phyloP scores from a whole-genome alignment of 2,329 filamentous ascomycete species.

The Fusarium vanettenii region DNA sequence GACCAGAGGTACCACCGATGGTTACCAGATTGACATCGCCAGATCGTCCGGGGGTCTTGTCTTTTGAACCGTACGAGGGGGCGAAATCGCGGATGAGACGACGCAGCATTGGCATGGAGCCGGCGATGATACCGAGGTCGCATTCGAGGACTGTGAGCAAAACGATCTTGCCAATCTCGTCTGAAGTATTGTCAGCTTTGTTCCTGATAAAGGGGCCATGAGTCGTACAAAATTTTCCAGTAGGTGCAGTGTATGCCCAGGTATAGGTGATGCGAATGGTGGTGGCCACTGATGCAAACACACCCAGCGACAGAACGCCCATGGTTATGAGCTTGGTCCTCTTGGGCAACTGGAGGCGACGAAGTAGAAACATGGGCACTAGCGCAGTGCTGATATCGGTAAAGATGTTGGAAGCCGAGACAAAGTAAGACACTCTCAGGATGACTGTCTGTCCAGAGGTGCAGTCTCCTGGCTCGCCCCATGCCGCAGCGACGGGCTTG shows the following conservation, averaged over 20 bases:
- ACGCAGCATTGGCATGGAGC: slow-evolving; percentile 41
- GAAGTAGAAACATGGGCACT: slow-evolving; percentile 22
- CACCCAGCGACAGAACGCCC: slow-evolving; percentile 22
- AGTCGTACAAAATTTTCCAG: slow-evolving; percentile 4
- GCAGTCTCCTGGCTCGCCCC: slow-evolving; percentile 28
- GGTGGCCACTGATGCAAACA: slow-evolving; percentile 31
- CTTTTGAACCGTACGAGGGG: slow-evolving; percentile 18
- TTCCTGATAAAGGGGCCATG: no score
- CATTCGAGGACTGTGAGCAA: slow-evolving; percentile 41
- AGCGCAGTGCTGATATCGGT: slow-evolving; percentile 24
- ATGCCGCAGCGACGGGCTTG: slow-evolving; percentile 32
- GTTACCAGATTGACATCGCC: slow-evolving; percentile 27
- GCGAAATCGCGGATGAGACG: slow-evolving; percentile 25
- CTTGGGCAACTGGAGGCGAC: slow-evolving; percentile 25
- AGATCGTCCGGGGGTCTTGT: slow-evolving; percentile 14
- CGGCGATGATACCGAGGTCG: slow-evolving; percentile 40
- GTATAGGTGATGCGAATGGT: slow-evolving; percentile 33
- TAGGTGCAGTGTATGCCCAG: slow-evolving; percentile 23
- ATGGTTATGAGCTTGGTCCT: slow-evolving; percentile 27
- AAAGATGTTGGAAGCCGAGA: slow-evolving; percentile 31
- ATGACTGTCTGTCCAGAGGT: slow-evolving; percentile 24
- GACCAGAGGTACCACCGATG: slow-evolving; percentile 14
- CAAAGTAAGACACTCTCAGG: slow-evolving; percentile 26
- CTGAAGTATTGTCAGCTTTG: slow-evolving; percentile 4
- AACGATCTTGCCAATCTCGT: slow-evolving; percentile 36